These are phyloP conservation scores for Escovopsis weberi DNA, from an alignment of 2,329 filamentous ascomycete genomes.

Conservation along the genomic window DNA sequence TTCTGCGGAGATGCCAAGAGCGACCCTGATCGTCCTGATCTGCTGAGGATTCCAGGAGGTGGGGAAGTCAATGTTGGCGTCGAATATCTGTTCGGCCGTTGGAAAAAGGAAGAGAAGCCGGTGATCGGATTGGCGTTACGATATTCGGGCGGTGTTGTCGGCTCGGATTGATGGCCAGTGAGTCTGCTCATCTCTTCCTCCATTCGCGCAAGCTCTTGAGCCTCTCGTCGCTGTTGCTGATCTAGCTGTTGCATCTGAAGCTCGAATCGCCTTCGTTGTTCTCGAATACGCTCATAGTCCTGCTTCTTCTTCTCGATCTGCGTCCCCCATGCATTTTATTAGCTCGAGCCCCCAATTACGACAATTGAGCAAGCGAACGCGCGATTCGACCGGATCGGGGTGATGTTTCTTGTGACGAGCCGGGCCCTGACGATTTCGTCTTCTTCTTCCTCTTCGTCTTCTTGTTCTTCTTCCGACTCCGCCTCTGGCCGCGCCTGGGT, in stretches of 20 bases:
- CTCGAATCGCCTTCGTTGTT: constrained; percentile 81
- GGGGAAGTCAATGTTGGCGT: constrained; percentile 76
- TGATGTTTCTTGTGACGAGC: too few species aligned
- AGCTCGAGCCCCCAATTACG: constrained; percentile 10
- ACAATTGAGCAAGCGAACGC: too few species aligned
- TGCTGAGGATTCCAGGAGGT: constrained; percentile 59
- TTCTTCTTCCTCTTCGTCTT: too few species aligned
- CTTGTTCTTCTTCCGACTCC: too few species aligned
- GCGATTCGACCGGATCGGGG: too few species aligned
- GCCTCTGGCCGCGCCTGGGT: background rate
- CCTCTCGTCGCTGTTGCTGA: constrained; percentile 67
- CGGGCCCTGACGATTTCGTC: too few species aligned
- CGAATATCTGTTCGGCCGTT: constrained; percentile 76
- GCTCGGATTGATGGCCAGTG: constrained; percentile 75
- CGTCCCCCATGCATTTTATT: constrained; percentile 14
- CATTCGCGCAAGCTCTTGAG: constrained; percentile 73
- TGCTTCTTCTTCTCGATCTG: constrained; percentile 89
- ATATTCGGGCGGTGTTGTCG: constrained; percentile 90
- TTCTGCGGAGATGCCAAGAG: constrained; percentile 66
- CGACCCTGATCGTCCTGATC: constrained; percentile 62
- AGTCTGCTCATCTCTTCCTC: constrained; percentile 57
- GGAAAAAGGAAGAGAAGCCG: constrained; percentile 66
- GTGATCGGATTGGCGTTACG: constrained; percentile 42
- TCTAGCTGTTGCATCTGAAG: constrained; percentile 85
- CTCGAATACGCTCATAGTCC: constrained; percentile 81